Evolutionary conservation across 495 filamentous ascomycete species (phyloP).

Genomic region (Podospora pseudocomata): DNA sequence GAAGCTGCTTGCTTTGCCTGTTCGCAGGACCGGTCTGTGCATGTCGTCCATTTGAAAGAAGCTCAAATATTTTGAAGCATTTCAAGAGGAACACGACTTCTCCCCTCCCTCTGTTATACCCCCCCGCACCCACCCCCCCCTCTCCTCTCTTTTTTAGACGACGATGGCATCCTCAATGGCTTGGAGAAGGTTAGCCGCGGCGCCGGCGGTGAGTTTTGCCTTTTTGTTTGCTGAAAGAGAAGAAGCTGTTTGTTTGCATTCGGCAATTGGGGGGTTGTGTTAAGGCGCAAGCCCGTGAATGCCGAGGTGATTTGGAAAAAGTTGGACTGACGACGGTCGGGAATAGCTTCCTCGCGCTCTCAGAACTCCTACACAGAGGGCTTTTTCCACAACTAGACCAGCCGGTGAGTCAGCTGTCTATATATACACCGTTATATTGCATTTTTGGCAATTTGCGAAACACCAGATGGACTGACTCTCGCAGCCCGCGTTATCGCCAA

Average conservation of each 20-base stretch:
- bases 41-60: conserved; percentile 15
- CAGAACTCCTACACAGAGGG: conserved; percentile 52
- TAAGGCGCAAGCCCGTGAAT: background rate
- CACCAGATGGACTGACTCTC: conserved; percentile 10
- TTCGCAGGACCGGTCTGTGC: background rate
- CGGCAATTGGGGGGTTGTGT: background rate
- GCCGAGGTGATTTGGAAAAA: conserved; percentile 16
- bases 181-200: conserved; percentile 44
- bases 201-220: conserved; percentile 41
- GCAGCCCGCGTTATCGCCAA: conserved; percentile 71
- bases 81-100: background rate
- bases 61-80: conserved; percentile 29
- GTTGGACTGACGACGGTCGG: background rate
- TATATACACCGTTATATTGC: background rate
- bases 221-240: background rate
- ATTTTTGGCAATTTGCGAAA: background rate
- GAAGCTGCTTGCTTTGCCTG: background rate
- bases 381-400: conserved; percentile 82
- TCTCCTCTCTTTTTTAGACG: conserved; percentile 27
- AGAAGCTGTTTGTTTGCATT: too few species aligned
- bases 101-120: conserved; percentile 11
- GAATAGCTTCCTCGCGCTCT: conserved; percentile 47
- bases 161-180: conserved; percentile 54
- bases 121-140: conserved; percentile 8
- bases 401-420: conserved; percentile 54